Conservation (phyloP, 306 rosid genomes). For the Quercus ilex region DNA sequence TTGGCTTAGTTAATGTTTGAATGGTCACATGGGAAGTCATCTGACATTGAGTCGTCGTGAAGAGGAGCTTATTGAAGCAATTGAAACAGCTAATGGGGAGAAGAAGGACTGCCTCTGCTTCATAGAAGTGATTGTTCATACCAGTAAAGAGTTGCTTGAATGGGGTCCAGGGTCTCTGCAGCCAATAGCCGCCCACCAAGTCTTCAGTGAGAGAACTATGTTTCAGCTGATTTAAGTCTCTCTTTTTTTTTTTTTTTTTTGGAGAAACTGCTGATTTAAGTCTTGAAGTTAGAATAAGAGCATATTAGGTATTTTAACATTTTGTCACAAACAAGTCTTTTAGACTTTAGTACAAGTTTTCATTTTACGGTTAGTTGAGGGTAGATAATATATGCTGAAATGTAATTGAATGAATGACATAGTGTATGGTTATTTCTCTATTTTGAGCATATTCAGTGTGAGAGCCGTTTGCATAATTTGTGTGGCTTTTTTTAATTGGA, state of each 20-base stretch:
- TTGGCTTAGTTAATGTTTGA: background rate
- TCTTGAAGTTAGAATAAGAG: background rate
- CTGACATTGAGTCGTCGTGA: slow-evolving; percentile 10
- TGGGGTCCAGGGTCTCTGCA: slow-evolving; percentile 48
- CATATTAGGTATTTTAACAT: background rate
- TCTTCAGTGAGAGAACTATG: slow-evolving; percentile 25
- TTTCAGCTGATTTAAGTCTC: background rate
- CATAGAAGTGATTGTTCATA: slow-evolving; percentile 46
- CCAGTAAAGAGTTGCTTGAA: slow-evolving; percentile 48
- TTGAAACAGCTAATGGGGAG: slow-evolving; percentile 31
- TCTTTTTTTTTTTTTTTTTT: too few species aligned
- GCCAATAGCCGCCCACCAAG: slow-evolving; percentile 48
- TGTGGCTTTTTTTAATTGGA: too few species aligned
- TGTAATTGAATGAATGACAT: background rate
- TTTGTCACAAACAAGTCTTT: background rate
- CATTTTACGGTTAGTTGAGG: background rate
- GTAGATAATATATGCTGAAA: background rate
- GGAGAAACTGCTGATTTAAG: background rate
- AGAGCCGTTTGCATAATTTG: background rate
- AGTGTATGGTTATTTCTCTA: background rate
- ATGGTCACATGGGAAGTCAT: background rate
- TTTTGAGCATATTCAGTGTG: background rate
- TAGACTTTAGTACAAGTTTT: background rate
- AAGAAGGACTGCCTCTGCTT: slow-evolving; percentile 45
- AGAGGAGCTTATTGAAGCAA: slow-evolving; percentile 35